Percentiles rank a stretch among this genome's conserved stretches.
Conservation (phyloP, 148 eudicot species). For the Spergularia marina region DNA sequence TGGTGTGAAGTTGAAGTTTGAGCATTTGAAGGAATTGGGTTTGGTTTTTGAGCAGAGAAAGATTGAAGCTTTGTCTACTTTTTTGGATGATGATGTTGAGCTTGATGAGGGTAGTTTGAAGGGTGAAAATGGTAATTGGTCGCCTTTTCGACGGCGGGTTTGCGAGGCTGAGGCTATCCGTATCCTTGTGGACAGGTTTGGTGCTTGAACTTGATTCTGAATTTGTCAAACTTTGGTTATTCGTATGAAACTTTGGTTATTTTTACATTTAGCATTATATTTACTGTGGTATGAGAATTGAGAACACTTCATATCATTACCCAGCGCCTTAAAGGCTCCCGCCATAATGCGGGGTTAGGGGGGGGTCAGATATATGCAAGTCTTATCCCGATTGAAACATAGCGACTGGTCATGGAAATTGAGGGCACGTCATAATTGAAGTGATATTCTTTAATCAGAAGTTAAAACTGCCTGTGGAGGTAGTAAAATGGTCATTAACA, state of each 20-base stretch:
- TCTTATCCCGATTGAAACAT: no score
- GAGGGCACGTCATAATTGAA: no score
- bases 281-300: no score
- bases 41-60: conserved; percentile 53
- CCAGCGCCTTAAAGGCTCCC: no score
- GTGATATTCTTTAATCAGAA: no score
- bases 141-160: conserved; percentile 27
- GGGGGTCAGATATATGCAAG: no score
- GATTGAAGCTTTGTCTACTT: conserved; percentile 49
- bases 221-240: background rate
- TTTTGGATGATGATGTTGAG: conserved; percentile 77
- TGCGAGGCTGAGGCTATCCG: conserved; percentile 55
- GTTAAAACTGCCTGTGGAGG: no score
- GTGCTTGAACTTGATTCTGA: background rate
- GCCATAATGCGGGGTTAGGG: no score
- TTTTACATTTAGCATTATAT: background rate
- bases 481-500: no score
- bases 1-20: conserved; percentile 47
- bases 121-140: conserved; percentile 25
- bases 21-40: conserved; percentile 73
- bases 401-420: no score
- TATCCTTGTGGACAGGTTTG: conserved; percentile 69
- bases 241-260: background rate
- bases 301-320: no score
- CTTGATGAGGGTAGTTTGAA: conserved; percentile 43